A percentile compares a stretch with the other conserved stretches of the same genome.
These are phyloP conservation scores for Arthrobotrys megalospora DNA, from an alignment of 2,329 filamentous ascomycete species.

Conservation along the genomic window DNA sequence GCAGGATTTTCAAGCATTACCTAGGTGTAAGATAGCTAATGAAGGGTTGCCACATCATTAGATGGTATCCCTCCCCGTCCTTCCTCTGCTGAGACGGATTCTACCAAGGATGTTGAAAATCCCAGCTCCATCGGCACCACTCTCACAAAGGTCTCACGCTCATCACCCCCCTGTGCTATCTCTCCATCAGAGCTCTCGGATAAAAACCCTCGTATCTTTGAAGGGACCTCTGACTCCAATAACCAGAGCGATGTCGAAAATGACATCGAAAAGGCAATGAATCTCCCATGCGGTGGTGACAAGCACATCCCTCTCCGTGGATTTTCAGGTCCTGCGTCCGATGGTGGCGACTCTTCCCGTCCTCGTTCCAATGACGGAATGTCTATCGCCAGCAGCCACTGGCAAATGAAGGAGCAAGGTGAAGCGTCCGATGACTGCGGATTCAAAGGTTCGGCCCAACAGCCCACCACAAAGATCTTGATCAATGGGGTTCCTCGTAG, in stretches of 20 bases:
- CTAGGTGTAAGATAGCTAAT: constrained; percentile 10
- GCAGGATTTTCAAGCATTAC: not conserved
- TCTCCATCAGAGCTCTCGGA: not conserved
- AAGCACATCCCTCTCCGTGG: not conserved
- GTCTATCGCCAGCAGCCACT: not conserved
- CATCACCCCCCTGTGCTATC: not conserved
- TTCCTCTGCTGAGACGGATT: not conserved
- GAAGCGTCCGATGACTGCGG: not conserved
- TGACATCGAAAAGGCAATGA: not conserved
- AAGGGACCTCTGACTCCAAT: not conserved
- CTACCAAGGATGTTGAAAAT: constrained; percentile 10
- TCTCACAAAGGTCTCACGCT: constrained; percentile 35
- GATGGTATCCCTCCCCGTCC: not conserved
- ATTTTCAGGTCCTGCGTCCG: not conserved
- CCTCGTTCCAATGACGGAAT: not conserved
- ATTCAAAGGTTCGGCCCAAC: not conserved
- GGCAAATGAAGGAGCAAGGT: constrained; percentile 1
- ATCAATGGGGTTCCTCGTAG: constrained; percentile 50
- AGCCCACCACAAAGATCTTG: constrained; percentile 20
- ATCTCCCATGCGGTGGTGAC: not conserved
- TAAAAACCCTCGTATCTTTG: not conserved
- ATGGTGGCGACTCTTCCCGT: not conserved
- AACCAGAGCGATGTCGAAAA: not conserved
- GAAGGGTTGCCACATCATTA: constrained; percentile 10
- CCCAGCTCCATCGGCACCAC: constrained; percentile 32